Evolutionary conservation across 2,329 filamentous ascomycete species (phyloP), one percentile per base, ranked within the genome.

Genomic region (Microsporum audouinii): DNA sequence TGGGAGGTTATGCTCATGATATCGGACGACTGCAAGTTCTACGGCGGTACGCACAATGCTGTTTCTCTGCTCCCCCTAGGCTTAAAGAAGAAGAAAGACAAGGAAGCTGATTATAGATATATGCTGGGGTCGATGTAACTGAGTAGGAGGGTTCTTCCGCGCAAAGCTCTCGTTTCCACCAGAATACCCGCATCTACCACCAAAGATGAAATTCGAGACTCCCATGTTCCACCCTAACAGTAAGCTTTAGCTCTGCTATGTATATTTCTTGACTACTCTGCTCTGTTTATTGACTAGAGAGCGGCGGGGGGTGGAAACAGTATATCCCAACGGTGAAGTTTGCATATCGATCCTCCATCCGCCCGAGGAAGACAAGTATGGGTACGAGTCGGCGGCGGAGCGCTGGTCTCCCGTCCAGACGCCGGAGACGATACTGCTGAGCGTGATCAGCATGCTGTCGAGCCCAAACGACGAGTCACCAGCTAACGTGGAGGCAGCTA

Each of bases 1-100:
- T 99, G 94, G 94, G 91, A 97, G 75, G 91, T 97, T 23, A 96
- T 96, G 88, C 84, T 99, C 63, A 97, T 99, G 92, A 92, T 97
- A 66, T 90, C 85, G 64, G 91, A 96, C 68, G 91, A 95, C 71
- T 91, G 88, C 76, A 92, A 91, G 76, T 88, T 89, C 75, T 96
- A 96, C 69, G 91, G 91, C 69, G 91, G 91, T 92, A 77, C 62
- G 83, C 17, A 23, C 17, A 76, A 45, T 51, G 39, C 27, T 59
- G 12, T 17, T 60, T 14, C 34, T 23, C 38, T 14, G 10, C 10
- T 6, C 34, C 5, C 34, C 34, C 34, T 36, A 1, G 34, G n/a
- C 38, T 12, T 12, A 41, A 14, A 8, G 36, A 39, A 39, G 36
- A 8, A 39, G 8, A 8, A 38, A 6, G 17, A n/a, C 10, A 5